Percentiles rank a stretch among this genome's conserved stretches.
Conservation (phyloP, 352 stramenopile species). For the Pythium periplocum region DNA sequence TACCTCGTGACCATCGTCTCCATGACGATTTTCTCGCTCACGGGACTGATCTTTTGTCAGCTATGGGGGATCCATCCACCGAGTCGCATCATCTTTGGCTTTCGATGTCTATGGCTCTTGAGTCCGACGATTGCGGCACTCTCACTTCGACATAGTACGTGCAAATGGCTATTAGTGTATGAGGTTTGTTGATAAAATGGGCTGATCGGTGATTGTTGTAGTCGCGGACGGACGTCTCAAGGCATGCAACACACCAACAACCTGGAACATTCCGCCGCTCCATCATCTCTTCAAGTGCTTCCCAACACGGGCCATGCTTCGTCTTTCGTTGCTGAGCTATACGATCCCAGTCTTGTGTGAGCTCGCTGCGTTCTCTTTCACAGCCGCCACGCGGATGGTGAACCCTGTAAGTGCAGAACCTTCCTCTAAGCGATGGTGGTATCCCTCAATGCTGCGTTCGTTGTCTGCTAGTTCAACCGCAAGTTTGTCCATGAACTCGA, state of each 20-base stretch:
- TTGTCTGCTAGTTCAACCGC: conserved; percentile 69
- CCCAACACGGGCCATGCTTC: conserved; percentile 68
- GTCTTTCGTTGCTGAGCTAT: conserved; percentile 75
- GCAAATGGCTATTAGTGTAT: not conserved
- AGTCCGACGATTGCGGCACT: conserved; percentile 67
- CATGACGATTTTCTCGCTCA: conserved; percentile 77
- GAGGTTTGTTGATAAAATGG: not conserved
- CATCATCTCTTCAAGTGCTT: conserved; percentile 81
- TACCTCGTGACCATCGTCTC: conserved; percentile 75
- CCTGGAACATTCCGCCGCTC: conserved; percentile 83
- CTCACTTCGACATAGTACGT: conserved; percentile 68
- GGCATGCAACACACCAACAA: conserved; percentile 72
- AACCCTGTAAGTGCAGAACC: conserved; percentile 54
- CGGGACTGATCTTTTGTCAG: conserved; percentile 80
- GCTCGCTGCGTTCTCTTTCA: conserved; percentile 81
- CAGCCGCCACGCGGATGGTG: conserved; percentile 79
- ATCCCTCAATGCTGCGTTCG: not conserved
- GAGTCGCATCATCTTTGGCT: conserved; percentile 48
- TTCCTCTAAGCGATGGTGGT: not conserved
- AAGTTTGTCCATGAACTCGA: conserved; percentile 80
- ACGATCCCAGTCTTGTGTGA: conserved; percentile 79
- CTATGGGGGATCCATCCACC: conserved; percentile 58
- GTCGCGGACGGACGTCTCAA: conserved; percentile 64
- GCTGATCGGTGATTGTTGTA: conserved; percentile 15
- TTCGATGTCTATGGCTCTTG: conserved; percentile 63